Base-by-base conservation (phyloP, 352 stramenopile genomes). In the Phytophthora capsici region DNA sequence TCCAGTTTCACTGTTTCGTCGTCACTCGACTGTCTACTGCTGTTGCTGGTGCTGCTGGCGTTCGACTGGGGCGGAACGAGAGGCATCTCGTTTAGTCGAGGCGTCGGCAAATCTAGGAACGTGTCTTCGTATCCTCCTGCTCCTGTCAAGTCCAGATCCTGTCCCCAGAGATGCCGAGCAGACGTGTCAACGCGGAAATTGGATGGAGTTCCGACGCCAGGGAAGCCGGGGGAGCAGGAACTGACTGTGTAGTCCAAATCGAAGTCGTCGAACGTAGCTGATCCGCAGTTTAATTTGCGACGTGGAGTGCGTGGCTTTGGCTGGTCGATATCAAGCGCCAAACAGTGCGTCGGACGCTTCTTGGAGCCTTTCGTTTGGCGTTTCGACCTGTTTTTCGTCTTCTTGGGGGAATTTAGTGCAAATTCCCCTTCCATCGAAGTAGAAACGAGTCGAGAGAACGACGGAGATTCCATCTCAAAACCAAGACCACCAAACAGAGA, bases 391-490 rank as follows among this genome's bases (percentile, higher is more conserved):
- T 71, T 74, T 47, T 89, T 91, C 22, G 57, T 40, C n/a, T 61
- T 75, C 40, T 75, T 80, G 3, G 69, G 67, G 6, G 61, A 74
- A 36, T 52, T 20, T 47, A 72, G 41, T 7, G 53, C 36, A 13
- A 63, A 69, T 12, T 73, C 63, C 2, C 44, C 47, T 26, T 73
- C 63, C 2, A 75, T 51, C 10, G 67, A 73, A 2, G 68, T 69
- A 14, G 69, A 69, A 32, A 84, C 77, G 19, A 90, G 59, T 2
- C 72, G 69, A 47, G 78, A 86, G 57, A 89, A 89, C 8, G 72
- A 82, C 5, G 80, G 84, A 8, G 84, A 90, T 38, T 90, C 79
- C n/a, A 90, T 75, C 54, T 92, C 81, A 47, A 90, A 90, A 62
- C 71, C 76, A 1, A 89, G 55, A 36, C 84, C 84, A 51, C 82